These are phyloP conservation scores for Oenanthe javanica DNA, from an alignment of 140 eudicot genomes.

Conservation along the genomic window DNA sequence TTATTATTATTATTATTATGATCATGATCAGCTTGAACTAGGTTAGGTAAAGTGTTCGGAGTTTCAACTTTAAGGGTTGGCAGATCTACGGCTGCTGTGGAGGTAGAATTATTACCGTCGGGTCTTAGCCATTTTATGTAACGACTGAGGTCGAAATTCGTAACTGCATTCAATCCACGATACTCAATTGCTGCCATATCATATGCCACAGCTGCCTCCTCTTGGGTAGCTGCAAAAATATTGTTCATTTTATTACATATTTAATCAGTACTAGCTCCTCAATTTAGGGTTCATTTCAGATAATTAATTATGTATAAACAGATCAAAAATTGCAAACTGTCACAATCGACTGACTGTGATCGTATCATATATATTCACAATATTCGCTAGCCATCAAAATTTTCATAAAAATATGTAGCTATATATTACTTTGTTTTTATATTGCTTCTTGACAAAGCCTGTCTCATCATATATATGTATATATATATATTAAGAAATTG, in stretches of 20 bases:
- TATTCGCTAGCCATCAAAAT: not conserved
- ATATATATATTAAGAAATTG: not conserved
- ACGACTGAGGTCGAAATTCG: conserved; percentile 81
- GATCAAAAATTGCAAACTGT: not conserved
- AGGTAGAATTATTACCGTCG: conserved; percentile 25
- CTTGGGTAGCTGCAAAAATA: conserved; percentile 63
- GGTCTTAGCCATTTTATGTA: conserved; percentile 85
- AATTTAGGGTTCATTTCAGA: not conserved
- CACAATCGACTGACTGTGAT: not conserved
- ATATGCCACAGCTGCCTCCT: conserved; percentile 84
- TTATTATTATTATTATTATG: not conserved
- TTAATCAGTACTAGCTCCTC: no score
- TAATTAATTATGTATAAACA: not conserved
- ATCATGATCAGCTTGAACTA: conserved; percentile 9
- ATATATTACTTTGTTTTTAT: not conserved
- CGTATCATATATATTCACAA: not conserved
- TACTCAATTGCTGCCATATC: conserved; percentile 94
- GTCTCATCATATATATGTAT: not conserved
- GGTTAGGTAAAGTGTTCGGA: conserved; percentile 16
- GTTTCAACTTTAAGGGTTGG: conserved; percentile 27
- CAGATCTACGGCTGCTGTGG: not conserved
- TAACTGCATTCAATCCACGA: conserved; percentile 83
- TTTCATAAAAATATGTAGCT: no score
- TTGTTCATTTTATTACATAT: no score
- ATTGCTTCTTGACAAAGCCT: not conserved